Base-by-base conservation (phyloP, 2,329 filamentous ascomycete species). In the Xylariaceae sp. region DNA sequence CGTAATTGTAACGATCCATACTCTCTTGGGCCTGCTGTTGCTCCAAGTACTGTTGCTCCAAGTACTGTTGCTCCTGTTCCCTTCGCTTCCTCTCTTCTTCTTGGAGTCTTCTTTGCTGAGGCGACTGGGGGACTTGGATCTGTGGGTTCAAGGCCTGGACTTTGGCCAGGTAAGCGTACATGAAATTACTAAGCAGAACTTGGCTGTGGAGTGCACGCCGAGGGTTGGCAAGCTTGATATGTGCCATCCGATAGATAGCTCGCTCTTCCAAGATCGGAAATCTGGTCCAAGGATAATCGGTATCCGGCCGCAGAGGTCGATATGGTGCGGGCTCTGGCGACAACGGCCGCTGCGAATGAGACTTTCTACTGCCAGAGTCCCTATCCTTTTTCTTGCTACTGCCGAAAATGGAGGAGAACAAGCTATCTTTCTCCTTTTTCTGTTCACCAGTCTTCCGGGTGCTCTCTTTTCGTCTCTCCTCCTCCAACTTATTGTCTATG, bases 141-240 rank as follows among this genome's bases (percentile, higher is more conserved):
- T 95, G 89, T 43, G 94, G 94, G 71, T 99, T 94, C 89, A 96
- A 96, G 66, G 95, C 91, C 73, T 99, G 94, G 45, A 99, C 94
- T 71, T 97, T 99, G 59, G 94, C 94, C 61, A 99, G 81, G 70
- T 99, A 99, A 54, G 91, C 94, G 74, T 99, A 99, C 94, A 99
- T 99, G 73, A 99, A 99, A 71, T 99, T 99, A 73, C 91, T 96
- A 62, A 99, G 81, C 56, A 99, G 78, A 27, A 99, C 94, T 71
- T 99, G 94, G 57, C 92, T 96, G 68, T 95, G 87, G 50, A 99
- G 75, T 41, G 92, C 88, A 53, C 94, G 86, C 44, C 92, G 86
- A 39, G 94, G 94, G 68, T 99, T 97, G n/a, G 94, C 94, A 58
- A 99, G 83, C 72, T 99, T 99, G 74, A 97, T 95, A 70, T 99